Evolutionary conservation across 1,139 yeast species (phyloP).

Genomic region (Magnusiomyces tetraspermus): DNA sequence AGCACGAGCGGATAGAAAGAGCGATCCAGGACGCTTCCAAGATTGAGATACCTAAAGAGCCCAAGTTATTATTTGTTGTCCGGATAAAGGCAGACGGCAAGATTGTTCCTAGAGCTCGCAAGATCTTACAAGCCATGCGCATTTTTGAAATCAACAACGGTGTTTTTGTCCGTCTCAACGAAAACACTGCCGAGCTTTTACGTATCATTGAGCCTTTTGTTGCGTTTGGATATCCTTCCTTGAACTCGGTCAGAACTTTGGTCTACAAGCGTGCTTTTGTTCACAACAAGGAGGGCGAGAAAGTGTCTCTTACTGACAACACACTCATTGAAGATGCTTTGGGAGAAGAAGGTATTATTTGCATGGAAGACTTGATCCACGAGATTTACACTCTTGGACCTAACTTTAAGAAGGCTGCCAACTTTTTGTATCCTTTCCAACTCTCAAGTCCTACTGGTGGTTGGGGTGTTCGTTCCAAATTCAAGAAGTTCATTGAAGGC

Average conservation of each 20-base stretch:
- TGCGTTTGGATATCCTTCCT: conserved; percentile 99
- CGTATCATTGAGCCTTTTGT: conserved; percentile 98
- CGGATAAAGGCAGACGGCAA: conserved; percentile 99
- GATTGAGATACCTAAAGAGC: conserved; percentile 85
- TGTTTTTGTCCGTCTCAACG: conserved; percentile 95
- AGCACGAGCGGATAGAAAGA: conserved; percentile 84
- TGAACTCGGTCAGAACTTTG: conserved; percentile 90
- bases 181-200: conserved; percentile 94
- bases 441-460: conserved; percentile 99
- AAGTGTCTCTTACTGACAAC: conserved; percentile 81
- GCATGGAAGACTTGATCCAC: conserved; percentile 96
- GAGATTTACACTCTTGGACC: conserved; percentile 98
- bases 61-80: conserved; percentile 90
- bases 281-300: conserved; percentile 63
- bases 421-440: conserved; percentile 99
- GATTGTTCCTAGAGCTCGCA: conserved; percentile 99
- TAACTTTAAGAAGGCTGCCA: conserved; percentile 98
- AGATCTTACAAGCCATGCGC: conserved; percentile 96
- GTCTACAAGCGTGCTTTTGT: conserved; percentile 99
- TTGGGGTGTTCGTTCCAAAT: conserved; percentile 98
- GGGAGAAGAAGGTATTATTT: conserved; percentile 94
- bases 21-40: conserved; percentile 87
- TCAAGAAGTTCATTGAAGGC: conserved; percentile 99
- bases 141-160: conserved; percentile 96
- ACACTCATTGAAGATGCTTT: conserved; percentile 84